A percentile compares a stretch with the other conserved stretches of the same genome.
Evolutionary conservation across 164 flowering plant genomes (phyloP).

Genomic region (Platanus orientalis): DNA sequence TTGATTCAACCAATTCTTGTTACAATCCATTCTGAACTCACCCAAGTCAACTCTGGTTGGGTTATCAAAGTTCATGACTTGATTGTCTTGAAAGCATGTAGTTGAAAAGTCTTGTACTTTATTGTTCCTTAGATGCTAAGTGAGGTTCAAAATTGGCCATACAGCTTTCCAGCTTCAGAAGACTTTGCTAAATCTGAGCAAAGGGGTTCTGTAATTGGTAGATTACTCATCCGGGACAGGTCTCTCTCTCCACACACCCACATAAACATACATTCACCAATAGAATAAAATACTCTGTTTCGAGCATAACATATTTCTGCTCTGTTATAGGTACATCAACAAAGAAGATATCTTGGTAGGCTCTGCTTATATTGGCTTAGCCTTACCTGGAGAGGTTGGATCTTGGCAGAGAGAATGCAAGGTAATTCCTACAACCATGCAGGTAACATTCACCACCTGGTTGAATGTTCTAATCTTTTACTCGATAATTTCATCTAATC

Average conservation of each 20-base stretch:
- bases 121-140: conserved; percentile 34
- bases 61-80: no score
- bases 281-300: no score
- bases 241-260: no score
- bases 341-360: conserved; percentile 37
- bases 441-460: background rate
- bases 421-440: no score
- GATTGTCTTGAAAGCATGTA: no score
- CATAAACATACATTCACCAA: no score
- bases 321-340: conserved; percentile 31
- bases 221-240: conserved; percentile 63
- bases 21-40: no score
- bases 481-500: no score
- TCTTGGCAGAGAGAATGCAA: conserved; percentile 93
- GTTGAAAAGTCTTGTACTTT: no score
- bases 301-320: no score
- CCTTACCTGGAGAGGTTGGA: conserved; percentile 69
- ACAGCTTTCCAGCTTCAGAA: conserved; percentile 59
- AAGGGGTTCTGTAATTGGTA: conserved; percentile 66
- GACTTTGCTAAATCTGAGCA: conserved; percentile 54
- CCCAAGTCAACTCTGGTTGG: no score
- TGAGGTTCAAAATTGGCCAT: conserved; percentile 91
- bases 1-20: background rate
- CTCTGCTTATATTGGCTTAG: conserved; percentile 75
- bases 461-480: background rate